Conservation (phyloP, 305 asterid genomes). For the Solanum hybrid region DNA sequence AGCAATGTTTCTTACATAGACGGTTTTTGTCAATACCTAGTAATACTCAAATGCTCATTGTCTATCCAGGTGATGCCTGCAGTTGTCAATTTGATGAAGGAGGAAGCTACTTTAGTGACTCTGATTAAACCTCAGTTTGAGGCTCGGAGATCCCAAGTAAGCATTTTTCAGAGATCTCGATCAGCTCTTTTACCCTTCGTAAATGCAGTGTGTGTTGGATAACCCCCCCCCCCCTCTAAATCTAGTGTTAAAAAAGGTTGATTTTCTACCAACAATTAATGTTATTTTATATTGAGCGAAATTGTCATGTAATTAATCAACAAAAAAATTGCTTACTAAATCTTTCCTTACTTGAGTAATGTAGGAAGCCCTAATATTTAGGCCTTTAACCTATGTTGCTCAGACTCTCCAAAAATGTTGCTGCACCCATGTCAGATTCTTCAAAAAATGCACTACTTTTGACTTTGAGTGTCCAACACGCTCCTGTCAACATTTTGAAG, state of each 20-base stretch:
- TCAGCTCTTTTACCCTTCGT: not conserved
- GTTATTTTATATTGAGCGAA: not conserved
- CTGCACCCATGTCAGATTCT: not conserved
- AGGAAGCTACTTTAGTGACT: conserved; percentile 56
- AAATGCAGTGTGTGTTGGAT: not conserved
- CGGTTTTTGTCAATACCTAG: not conserved
- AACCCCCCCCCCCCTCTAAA: not conserved
- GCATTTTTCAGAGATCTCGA: not conserved
- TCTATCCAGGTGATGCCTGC: conserved; percentile 85
- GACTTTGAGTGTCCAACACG: not conserved
- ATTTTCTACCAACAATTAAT: not conserved
- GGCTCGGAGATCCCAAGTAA: conserved; percentile 87
- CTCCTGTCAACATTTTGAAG: not conserved
- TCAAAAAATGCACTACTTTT: not conserved
- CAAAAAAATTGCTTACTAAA: not conserved
- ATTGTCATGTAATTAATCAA: not conserved
- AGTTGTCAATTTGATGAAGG: conserved; percentile 68
- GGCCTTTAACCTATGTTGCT: not conserved
- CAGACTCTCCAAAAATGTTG: not conserved
- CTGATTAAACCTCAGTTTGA: conserved; percentile 93
- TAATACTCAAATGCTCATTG: not conserved
- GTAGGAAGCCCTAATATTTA: not conserved
- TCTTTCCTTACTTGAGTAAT: not conserved
- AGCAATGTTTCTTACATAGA: not conserved
- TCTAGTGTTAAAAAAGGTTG: not conserved